Base-by-base conservation (phyloP, 2,329 filamentous ascomycete species). In the Nigrospora osmanthi region DNA sequence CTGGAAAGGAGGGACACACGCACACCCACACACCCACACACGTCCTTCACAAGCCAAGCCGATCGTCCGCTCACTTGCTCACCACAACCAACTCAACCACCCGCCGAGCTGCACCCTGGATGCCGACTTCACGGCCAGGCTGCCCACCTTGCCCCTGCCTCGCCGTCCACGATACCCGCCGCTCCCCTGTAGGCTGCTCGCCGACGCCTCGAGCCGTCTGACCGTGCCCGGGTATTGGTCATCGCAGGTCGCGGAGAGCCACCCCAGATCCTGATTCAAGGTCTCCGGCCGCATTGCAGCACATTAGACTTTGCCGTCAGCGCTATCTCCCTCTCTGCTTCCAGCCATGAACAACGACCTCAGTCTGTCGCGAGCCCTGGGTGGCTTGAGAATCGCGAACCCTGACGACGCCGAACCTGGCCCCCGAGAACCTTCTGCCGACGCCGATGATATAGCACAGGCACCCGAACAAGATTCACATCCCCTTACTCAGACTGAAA, bases 321-420 rank as follows among this genome's bases (percentile, higher is more conserved):
- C 43, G 42, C 35, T 33, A 44, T 35, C 40, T 17, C 30, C 38
- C 44, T 36, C 35, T 38, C 41, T 35, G 37, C 35, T 38, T 15
- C 31, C 39, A 38, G 51, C 62, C 65, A 96, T 96, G 89, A 88
- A 89, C 71, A 88, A 87, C 67, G 89, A 95, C 72, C 72, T 95
- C 64, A 95, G 87, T 68, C 81, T 97, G 54, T 93, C 89, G 61
- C 87, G 90, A 71, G 88, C 89, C 60, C 78, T 97, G 60, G 93
- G 93, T 60, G 91, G 91, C 59, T 75, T 98, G 67, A 88, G 91
- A 65, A 97, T 98, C 66, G 91, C 93, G 58, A 98, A 97, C 66
- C 91, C 91, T 45, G 90, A 96, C 70, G 82, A 93, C 69, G 76
- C 79, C 52, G 65, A 62, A 38, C 59, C 60, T 34, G 61, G 56